These are phyloP conservation scores for Dioscorea dumetorum DNA, from an alignment of 106 monocot genomes.

Conservation along the genomic window DNA sequence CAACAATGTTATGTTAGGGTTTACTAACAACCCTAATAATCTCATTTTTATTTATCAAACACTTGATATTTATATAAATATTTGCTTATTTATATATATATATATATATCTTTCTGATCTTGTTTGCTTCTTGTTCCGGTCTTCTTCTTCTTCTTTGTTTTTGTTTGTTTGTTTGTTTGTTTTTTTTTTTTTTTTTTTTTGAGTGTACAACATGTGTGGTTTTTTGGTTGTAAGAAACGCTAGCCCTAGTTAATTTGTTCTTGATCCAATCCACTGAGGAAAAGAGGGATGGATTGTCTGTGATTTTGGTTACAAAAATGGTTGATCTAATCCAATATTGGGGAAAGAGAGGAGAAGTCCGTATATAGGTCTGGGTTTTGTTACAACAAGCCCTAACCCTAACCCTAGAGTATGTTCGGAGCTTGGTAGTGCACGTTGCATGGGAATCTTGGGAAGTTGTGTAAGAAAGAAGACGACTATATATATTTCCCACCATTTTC, in stretches of 20 bases:
- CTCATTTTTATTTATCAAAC: slow-evolving; percentile 7
- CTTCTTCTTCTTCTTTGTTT: neutral
- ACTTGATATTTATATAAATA: slow-evolving; percentile 2
- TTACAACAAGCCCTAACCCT: too few species aligned
- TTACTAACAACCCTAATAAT: slow-evolving; percentile 8
- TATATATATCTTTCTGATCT: slow-evolving; percentile 3
- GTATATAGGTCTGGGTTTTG: too few species aligned
- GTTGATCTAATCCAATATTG: neutral
- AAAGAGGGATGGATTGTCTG: too few species aligned
- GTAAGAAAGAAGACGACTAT: slow-evolving; percentile 5
- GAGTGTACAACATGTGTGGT: neutral
- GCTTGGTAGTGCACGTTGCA: slow-evolving; percentile 39
- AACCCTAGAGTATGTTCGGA: neutral
- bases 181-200: neutral
- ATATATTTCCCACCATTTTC: neutral
- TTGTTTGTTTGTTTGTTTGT: too few species aligned
- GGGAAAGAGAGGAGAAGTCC: neutral
- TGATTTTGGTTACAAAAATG: neutral
- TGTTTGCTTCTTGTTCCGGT: neutral
- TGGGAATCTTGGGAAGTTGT: slow-evolving; percentile 31
- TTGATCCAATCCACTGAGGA: too few species aligned
- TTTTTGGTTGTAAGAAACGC: too few species aligned
- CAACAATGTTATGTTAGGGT: neutral
- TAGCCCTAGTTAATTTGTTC: too few species aligned
- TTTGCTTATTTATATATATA: neutral